Percentiles rank a stretch among this genome's conserved stretches.
phyloP scores from a whole-genome alignment of 2,329 filamentous ascomycete species.

The Periconia sp. region DNA sequence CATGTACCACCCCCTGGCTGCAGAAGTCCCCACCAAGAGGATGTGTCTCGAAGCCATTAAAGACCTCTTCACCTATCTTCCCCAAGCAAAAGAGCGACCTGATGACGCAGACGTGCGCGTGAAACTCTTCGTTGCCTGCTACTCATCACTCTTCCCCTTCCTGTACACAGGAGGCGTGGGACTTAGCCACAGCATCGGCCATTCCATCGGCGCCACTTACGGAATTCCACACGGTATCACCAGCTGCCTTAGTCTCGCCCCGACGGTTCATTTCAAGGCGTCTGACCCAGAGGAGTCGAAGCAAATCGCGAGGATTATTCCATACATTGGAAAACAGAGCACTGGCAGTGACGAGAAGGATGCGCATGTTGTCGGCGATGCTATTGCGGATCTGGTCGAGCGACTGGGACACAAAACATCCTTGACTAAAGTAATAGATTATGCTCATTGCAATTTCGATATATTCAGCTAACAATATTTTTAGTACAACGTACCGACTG shows the following conservation, averaged over 20 bases:
- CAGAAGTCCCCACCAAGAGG: conserved; percentile 52
- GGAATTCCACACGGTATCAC: conserved; percentile 60
- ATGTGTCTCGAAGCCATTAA: conserved; percentile 51
- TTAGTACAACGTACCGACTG: conserved; percentile 39
- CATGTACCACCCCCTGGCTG: conserved; percentile 56
- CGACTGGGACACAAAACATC: conserved; percentile 45
- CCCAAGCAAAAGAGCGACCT: conserved; percentile 51
- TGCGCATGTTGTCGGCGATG: conserved; percentile 47
- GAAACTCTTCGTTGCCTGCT: conserved; percentile 56
- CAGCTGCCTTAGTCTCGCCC: conserved; percentile 55
- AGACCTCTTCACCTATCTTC: conserved; percentile 56
- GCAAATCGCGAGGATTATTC: conserved; percentile 50
- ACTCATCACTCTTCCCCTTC: conserved; percentile 51
- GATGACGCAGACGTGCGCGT: conserved; percentile 53
- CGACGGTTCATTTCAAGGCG: conserved; percentile 57
- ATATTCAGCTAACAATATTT: conserved; percentile 12
- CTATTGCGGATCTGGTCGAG: conserved; percentile 50
- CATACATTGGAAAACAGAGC: conserved; percentile 47
- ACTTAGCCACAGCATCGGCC: conserved; percentile 52
- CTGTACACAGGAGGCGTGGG: conserved; percentile 55
- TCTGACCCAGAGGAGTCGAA: conserved; percentile 49
- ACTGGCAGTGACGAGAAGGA: conserved; percentile 49
- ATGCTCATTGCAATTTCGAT: neutral
- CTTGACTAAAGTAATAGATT: conserved; percentile 28
- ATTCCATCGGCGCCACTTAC: conserved; percentile 59